Evolutionary conservation across 1,284 basidiomycete genomes (phyloP).

Genomic region (Apiotrichum veenhuisii): DNA sequence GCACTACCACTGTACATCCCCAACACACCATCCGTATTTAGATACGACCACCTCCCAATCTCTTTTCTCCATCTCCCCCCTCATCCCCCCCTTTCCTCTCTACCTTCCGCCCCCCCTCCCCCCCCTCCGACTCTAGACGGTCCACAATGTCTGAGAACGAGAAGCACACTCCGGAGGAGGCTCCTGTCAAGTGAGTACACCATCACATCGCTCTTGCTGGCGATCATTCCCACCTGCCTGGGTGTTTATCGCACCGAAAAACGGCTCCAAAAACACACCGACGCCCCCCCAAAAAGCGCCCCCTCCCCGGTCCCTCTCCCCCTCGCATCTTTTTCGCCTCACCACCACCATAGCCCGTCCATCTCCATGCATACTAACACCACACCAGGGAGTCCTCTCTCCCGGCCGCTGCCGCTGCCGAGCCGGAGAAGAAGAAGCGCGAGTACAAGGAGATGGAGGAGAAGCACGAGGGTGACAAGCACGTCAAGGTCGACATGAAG

Average conservation of each 20-base stretch:
- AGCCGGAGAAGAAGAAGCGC: conserved; percentile 66
- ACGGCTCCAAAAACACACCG: background rate
- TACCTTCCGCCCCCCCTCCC: conserved; percentile 9
- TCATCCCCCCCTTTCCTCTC: conserved; percentile 10
- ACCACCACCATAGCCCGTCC: background rate
- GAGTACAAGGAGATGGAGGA: conserved; percentile 90
- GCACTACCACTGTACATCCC: background rate
- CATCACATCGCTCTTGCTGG: background rate
- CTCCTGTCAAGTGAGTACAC: conserved; percentile 40
- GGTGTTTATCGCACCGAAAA: background rate
- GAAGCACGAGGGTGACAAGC: conserved; percentile 52
- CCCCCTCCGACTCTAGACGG: conserved; percentile 12
- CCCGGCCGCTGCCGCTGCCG: conserved; percentile 22
- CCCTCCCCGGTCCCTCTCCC: background rate
- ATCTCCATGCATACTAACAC: conserved; percentile 1
- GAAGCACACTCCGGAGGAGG: conserved; percentile 41
- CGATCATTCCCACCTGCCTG: background rate
- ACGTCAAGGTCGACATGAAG: conserved; percentile 83
- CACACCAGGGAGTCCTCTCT: conserved; percentile 34
- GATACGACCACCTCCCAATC: conserved; percentile 9
- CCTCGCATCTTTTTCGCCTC: background rate
- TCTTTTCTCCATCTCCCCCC: conserved; percentile 5
- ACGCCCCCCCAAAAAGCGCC: background rate
- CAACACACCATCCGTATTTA: conserved; percentile 18
- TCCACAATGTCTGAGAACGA: conserved; percentile 40